A percentile compares a stretch with the other conserved stretches of the same genome.
phyloP scores from a whole-genome alignment of 73 alveolate genomes.

The Paramecium caudatum region DNA sequence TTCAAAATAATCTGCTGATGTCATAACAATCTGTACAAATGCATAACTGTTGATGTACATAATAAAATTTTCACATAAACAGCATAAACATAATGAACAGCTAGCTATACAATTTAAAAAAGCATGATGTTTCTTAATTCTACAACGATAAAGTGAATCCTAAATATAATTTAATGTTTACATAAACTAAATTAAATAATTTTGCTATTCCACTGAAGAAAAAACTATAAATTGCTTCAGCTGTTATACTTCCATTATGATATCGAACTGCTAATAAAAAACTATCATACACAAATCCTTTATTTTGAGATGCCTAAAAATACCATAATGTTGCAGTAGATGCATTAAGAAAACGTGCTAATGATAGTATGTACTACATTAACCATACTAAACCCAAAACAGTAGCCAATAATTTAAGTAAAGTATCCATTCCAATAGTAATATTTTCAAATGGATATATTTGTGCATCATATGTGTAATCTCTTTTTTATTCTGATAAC shows the following conservation, averaged over 20 bases:
- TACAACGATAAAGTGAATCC: neutral
- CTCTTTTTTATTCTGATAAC: slow-evolving; percentile 26
- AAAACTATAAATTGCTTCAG: slow-evolving; percentile 61
- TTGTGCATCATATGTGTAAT: neutral
- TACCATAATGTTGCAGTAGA: slow-evolving; percentile 57
- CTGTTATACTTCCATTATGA: slow-evolving; percentile 59
- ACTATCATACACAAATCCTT: neutral
- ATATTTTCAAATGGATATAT: slow-evolving; percentile 39
- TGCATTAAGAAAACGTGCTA: slow-evolving; percentile 41
- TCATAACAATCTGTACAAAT: slow-evolving; percentile 57
- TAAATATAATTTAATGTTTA: neutral
- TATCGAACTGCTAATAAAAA: slow-evolving; percentile 44
- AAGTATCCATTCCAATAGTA: neutral
- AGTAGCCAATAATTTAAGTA: slow-evolving; percentile 20
- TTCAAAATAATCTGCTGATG: slow-evolving; percentile 45
- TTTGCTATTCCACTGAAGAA: slow-evolving; percentile 24
- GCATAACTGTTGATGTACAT: slow-evolving; percentile 64
- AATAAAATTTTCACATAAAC: slow-evolving; percentile 63
- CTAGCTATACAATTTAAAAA: slow-evolving; percentile 37
- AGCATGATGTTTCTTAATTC: slow-evolving; percentile 19
- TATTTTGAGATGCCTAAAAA: neutral
- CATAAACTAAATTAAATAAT: slow-evolving; percentile 40
- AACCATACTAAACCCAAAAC: slow-evolving; percentile 48
- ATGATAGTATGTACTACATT: slow-evolving; percentile 4
- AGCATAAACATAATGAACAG: slow-evolving; percentile 2